Evolutionary conservation across 2,329 filamentous ascomycete species (phyloP).

Genomic region (Arthroderma sp.): DNA sequence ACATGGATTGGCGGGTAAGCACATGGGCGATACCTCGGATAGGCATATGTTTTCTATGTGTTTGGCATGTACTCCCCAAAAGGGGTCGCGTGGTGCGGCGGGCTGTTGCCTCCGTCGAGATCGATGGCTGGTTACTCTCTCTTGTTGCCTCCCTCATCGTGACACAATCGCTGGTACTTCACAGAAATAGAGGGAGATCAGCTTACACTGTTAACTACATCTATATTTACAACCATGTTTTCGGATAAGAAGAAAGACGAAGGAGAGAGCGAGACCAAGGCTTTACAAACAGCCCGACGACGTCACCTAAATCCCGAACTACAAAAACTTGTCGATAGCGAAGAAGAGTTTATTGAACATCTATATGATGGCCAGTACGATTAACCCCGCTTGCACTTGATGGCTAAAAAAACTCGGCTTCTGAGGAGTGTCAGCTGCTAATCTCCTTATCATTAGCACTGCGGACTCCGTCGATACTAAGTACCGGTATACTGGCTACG

Average conservation of each 20-base stretch:
- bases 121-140: not conserved
- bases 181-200: not conserved
- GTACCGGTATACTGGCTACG: slow-evolving; percentile 86
- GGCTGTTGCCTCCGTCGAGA: too few species aligned
- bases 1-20: too few species aligned
- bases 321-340: slow-evolving; percentile 43
- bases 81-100: too few species aligned
- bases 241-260: slow-evolving; percentile 20
- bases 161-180: not conserved
- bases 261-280: slow-evolving; percentile 18
- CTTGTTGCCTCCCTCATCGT: not conserved
- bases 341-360: slow-evolving; percentile 66
- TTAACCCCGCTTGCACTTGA: slow-evolving; percentile 1
- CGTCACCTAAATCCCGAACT: slow-evolving; percentile 40
- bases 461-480: slow-evolving; percentile 72
- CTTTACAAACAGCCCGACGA: slow-evolving; percentile 10
- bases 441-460: slow-evolving; percentile 34
- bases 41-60: too few species aligned
- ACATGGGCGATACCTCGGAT: too few species aligned
- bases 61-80: too few species aligned
- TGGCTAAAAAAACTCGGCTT: slow-evolving; percentile 1
- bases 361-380: slow-evolving; percentile 66
- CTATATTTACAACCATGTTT: slow-evolving; percentile 13
- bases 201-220: not conserved
- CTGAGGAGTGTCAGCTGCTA: slow-evolving; percentile 1